Evolutionary conservation across 2,329 filamentous ascomycete species (phyloP).

Genomic region (Cytospora leucostoma): DNA sequence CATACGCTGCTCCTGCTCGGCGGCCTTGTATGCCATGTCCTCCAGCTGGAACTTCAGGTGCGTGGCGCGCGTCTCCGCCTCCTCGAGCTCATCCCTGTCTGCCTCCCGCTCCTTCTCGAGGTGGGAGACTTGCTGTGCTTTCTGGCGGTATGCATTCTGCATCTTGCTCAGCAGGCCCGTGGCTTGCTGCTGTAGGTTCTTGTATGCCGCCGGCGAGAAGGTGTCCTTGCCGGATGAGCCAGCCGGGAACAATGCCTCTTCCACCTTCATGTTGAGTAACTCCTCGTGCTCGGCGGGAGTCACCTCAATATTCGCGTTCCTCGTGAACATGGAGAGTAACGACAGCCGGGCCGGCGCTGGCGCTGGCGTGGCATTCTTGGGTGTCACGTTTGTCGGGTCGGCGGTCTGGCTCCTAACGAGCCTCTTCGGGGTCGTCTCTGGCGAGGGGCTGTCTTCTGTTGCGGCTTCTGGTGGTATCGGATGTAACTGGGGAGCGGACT

Average conservation of each 20-base stretch:
- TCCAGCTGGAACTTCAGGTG: conserved; percentile 63
- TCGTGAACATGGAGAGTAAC: conserved; percentile 33
- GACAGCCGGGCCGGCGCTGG: conserved; percentile 36
- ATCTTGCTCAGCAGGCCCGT: conserved; percentile 56
- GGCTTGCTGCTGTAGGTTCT: conserved; percentile 62
- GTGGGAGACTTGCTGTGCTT: conserved; percentile 52
- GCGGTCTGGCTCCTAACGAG: conserved; percentile 31
- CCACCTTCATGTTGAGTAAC: conserved; percentile 57
- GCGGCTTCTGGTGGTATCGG: conserved; percentile 14
- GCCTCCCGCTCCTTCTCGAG: conserved; percentile 55
- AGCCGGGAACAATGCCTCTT: conserved; percentile 54
- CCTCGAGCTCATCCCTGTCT: conserved; percentile 56
- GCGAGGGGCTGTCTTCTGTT: conserved; percentile 29
- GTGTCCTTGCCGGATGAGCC: conserved; percentile 47
- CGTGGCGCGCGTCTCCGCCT: conserved; percentile 53
- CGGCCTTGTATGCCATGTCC: conserved; percentile 55
- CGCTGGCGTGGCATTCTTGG: conserved; percentile 21
- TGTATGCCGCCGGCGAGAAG: conserved; percentile 61
- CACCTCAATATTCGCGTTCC: conserved; percentile 25
- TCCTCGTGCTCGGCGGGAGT: conserved; percentile 49
- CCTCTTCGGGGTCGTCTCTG: conserved; percentile 39
- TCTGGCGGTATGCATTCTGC: conserved; percentile 60
- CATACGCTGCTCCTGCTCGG: conserved; percentile 55
- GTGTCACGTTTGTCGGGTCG: conserved; percentile 28
- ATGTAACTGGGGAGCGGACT: conserved; percentile 25